Conservation (phyloP, 495 filamentous ascomycete species). For the Penicillium goetzii region DNA sequence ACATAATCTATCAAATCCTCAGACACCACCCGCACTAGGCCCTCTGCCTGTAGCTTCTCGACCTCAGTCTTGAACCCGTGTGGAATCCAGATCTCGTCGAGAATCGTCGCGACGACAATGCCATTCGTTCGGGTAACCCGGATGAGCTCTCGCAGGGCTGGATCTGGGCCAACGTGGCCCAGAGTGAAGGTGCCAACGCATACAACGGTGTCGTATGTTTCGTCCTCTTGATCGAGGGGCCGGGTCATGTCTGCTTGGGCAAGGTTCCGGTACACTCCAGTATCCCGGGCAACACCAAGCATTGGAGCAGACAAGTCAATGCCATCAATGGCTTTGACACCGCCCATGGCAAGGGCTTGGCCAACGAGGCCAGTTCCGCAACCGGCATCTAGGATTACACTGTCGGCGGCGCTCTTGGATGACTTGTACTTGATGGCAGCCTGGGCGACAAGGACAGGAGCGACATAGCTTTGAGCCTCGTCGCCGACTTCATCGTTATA, state of each 20-base stretch:
- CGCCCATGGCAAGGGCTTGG: slow-evolving; percentile 38
- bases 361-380: slow-evolving; percentile 53
- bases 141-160: slow-evolving; percentile 46
- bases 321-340: slow-evolving; percentile 43
- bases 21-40: slow-evolving; percentile 35
- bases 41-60: slow-evolving; percentile 36
- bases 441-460: slow-evolving; percentile 42
- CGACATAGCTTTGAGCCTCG: slow-evolving; percentile 44
- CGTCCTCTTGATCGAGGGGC: slow-evolving; percentile 34
- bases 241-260: slow-evolving; percentile 41
- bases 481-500: slow-evolving; percentile 48
- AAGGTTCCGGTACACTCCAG: slow-evolving; percentile 47
- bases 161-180: slow-evolving; percentile 51
- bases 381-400: slow-evolving; percentile 49
- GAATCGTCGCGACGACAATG: slow-evolving; percentile 48
- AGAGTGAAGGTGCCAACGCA: slow-evolving; percentile 53
- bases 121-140: slow-evolving; percentile 42
- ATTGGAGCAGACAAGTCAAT: slow-evolving; percentile 48
- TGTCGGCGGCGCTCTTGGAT: slow-evolving; percentile 23
- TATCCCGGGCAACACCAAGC: slow-evolving; percentile 45
- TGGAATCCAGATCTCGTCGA: slow-evolving; percentile 44
- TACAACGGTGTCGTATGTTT: slow-evolving; percentile 47
- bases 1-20: slow-evolving; percentile 44
- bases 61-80: slow-evolving; percentile 46
- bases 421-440: slow-evolving; percentile 31